These are phyloP conservation scores for Stentor coeruleus DNA, from an alignment of 73 alveolate species.

Conservation along the genomic window DNA sequence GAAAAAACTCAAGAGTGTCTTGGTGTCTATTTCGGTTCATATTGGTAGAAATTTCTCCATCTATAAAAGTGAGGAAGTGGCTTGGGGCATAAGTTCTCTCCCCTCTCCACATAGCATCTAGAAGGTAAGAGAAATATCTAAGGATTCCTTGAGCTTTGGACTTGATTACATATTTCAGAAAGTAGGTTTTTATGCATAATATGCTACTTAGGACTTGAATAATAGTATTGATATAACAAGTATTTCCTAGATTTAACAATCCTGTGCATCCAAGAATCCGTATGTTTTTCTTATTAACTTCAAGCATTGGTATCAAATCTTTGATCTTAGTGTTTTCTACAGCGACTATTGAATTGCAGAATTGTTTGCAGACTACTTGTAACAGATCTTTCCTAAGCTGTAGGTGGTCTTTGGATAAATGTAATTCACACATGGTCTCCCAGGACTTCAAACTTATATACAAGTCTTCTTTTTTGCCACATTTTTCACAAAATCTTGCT, in stretches of 20 bases:
- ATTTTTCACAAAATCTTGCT: no score
- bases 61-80: neutral
- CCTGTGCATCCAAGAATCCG: conserved; percentile 37
- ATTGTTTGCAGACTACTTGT: no score
- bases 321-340: no score
- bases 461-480: no score
- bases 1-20: neutral
- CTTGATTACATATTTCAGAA: neutral
- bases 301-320: no score
- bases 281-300: no score
- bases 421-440: no score
- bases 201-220: conserved; percentile 25
- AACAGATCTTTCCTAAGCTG: no score
- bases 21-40: neutral
- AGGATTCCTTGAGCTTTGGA: neutral
- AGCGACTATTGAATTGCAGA: no score
- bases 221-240: conserved; percentile 70
- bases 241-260: conserved; percentile 65
- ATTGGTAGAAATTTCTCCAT: neutral
- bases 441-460: no score
- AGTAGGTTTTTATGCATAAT: neutral
- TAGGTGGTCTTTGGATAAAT: no score
- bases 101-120: neutral
- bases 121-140: neutral
- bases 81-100: neutral